Evolutionary conservation across 805 yeast genomes (phyloP).

Genomic region (Yamadazyma akitaensis): DNA sequence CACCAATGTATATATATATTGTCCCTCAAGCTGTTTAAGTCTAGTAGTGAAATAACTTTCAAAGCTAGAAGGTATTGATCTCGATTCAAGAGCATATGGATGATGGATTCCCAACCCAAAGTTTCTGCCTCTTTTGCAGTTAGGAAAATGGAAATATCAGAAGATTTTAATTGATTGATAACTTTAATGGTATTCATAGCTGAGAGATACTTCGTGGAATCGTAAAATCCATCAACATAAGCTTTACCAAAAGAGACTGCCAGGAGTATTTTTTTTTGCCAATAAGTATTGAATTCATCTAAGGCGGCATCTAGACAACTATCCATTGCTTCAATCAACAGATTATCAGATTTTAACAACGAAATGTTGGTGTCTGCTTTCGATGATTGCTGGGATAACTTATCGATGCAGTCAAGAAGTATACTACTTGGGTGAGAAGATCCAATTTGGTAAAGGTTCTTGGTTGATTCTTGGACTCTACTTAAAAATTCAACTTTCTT

Average conservation of each 20-base stretch:
- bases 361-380: constrained; percentile 75
- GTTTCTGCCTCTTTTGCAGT: constrained; percentile 53
- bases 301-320: constrained; percentile 72
- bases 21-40: constrained; percentile 35
- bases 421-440: constrained; percentile 82
- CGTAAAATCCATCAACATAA: constrained; percentile 46
- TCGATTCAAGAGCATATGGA: constrained; percentile 56
- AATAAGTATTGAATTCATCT: constrained; percentile 69
- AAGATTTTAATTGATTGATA: constrained; percentile 63
- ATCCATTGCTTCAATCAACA: constrained; percentile 57
- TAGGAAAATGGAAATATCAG: constrained; percentile 64
- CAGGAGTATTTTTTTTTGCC: constrained; percentile 76
- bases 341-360: constrained; percentile 43
- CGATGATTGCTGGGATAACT: constrained; percentile 65
- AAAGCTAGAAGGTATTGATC: constrained; percentile 61
- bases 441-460: constrained; percentile 73
- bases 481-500: constrained; percentile 58
- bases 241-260: constrained; percentile 90
- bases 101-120: constrained; percentile 53
- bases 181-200: constrained; percentile 61
- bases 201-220: constrained; percentile 58
- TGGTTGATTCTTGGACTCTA: constrained; percentile 55
- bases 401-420: constrained; percentile 66
- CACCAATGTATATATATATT: constrained; percentile 78
- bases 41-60: constrained; percentile 51